phyloP scores from a whole-genome alignment of 2,329 filamentous ascomycete genomes.

The Furcasterigmium sp. region DNA sequence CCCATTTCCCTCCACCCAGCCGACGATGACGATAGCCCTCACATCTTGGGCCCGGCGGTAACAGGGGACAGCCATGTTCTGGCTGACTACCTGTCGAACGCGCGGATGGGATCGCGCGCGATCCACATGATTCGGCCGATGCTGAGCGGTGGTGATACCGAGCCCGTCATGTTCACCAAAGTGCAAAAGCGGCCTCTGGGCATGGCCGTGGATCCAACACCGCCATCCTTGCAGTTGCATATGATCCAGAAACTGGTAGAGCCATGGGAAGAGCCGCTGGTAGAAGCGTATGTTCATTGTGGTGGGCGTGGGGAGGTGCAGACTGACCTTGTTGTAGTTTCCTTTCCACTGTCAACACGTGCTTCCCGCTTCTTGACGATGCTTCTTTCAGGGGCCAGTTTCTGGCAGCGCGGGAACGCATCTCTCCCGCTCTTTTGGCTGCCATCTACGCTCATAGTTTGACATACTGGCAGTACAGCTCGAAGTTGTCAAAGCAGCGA shows the following conservation, averaged over 20 bases:
- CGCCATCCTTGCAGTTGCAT: constrained; percentile 41
- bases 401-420: constrained; percentile 34
- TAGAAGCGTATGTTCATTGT: constrained; percentile 34
- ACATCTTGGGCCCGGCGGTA: constrained; percentile 55
- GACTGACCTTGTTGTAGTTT: constrained; percentile 31
- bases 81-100: constrained; percentile 47
- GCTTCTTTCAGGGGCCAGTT: constrained; percentile 45
- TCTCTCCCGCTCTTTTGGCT: constrained; percentile 51
- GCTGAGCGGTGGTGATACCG: constrained; percentile 6
- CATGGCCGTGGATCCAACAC: constrained; percentile 27
- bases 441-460: constrained; percentile 54
- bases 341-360: constrained; percentile 50
- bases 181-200: constrained; percentile 41
- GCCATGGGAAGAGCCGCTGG: constrained; percentile 43
- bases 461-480: constrained; percentile 50
- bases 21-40: constrained; percentile 36
- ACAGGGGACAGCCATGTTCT: constrained; percentile 57
- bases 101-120: constrained; percentile 14
- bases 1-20: constrained; percentile 22
- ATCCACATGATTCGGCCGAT: constrained; percentile 20
- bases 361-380: constrained; percentile 57
- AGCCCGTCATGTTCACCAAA: constrained; percentile 39
- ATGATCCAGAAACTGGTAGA: constrained; percentile 55
- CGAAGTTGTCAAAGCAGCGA: constrained; percentile 34
- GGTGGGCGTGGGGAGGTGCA: background rate